Conservation (phyloP, 768 basidiomycete species). For the Rhizopogon roseolus region DNA sequence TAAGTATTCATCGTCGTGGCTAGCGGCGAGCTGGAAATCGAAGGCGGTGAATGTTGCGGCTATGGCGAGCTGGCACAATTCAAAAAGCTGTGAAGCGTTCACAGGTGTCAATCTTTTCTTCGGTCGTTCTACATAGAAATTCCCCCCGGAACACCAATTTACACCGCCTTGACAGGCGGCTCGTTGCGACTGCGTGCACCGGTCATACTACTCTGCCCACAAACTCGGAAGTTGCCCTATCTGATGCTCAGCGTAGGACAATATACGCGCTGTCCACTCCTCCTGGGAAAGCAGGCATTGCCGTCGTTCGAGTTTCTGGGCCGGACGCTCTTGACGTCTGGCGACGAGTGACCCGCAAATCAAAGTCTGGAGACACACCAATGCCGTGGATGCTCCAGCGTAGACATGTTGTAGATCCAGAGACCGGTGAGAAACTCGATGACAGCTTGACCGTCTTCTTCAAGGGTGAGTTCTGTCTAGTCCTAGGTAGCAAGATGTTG, state of each 20-base stretch:
- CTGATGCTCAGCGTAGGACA: conserved; percentile 59
- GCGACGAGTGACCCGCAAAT: conserved; percentile 46
- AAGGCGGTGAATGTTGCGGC: conserved; percentile 12
- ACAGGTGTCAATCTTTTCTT: conserved; percentile 5
- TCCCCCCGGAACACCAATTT: conserved; percentile 13
- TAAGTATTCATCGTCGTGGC: background rate
- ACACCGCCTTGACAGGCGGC: background rate
- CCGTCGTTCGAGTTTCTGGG: conserved; percentile 79
- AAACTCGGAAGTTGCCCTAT: conserved; percentile 20
- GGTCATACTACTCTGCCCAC: background rate
- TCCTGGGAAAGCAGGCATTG: conserved; percentile 80
- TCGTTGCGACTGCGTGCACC: background rate
- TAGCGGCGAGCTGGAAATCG: background rate
- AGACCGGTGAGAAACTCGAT: conserved; percentile 59
- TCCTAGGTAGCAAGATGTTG: background rate
- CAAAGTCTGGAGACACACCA: conserved; percentile 26
- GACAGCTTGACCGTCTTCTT: conserved; percentile 83
- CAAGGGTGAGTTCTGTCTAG: conserved; percentile 42
- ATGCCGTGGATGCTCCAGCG: conserved; percentile 66
- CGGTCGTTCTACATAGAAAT: conserved; percentile 21
- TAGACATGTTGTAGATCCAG: conserved; percentile 63
- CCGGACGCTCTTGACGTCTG: conserved; percentile 65
- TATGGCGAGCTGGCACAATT: conserved; percentile 12
- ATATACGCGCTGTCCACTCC: conserved; percentile 89
- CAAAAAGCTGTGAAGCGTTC: conserved; percentile 3